phyloP scores from a whole-genome alignment of 208 protist species.

The Trypanosoma brucei region DNA sequence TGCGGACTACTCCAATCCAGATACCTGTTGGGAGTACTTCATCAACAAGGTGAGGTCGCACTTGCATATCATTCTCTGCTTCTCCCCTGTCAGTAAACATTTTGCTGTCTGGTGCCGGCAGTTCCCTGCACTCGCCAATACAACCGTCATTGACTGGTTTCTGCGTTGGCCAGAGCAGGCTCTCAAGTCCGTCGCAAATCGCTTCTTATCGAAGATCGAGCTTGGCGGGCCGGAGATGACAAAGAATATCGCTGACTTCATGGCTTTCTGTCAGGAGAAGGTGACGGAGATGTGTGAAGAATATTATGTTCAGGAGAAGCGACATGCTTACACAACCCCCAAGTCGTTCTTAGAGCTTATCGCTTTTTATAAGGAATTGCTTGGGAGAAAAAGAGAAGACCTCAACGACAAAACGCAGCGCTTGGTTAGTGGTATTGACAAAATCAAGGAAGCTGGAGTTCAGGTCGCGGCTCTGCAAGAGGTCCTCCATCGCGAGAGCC shows the following conservation, averaged over 20 bases:
- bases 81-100: slow-evolving; percentile 97
- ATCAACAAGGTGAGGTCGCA: slow-evolving; percentile 95
- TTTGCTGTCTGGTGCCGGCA: slow-evolving; percentile 96
- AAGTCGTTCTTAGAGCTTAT: slow-evolving; percentile 99
- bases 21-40: slow-evolving; percentile 96
- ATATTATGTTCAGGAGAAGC: slow-evolving; percentile 93
- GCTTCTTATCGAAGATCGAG: slow-evolving; percentile 92
- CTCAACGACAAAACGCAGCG: slow-evolving; percentile 91
- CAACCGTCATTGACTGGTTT: slow-evolving; percentile 99
- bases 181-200: slow-evolving; percentile 93
- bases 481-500: slow-evolving; percentile 85
- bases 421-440: slow-evolving; percentile 91
- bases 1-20: slow-evolving; percentile 87
- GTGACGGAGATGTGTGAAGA: slow-evolving; percentile 93
- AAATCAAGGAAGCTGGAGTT: slow-evolving; percentile 89
- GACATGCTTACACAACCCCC: slow-evolving; percentile 98
- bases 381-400: slow-evolving; percentile 89
- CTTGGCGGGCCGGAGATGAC: slow-evolving; percentile 83
- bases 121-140: slow-evolving; percentile 98
- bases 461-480: slow-evolving; percentile 90
- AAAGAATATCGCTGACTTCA: slow-evolving; percentile 91
- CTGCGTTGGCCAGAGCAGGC: slow-evolving; percentile 97
- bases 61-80: slow-evolving; percentile 96
- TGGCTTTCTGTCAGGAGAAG: slow-evolving; percentile 93
- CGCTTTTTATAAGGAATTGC: slow-evolving; percentile 95